Base-by-base conservation (phyloP, 345 rosid species). In the Gossypium sturtianum region DNA sequence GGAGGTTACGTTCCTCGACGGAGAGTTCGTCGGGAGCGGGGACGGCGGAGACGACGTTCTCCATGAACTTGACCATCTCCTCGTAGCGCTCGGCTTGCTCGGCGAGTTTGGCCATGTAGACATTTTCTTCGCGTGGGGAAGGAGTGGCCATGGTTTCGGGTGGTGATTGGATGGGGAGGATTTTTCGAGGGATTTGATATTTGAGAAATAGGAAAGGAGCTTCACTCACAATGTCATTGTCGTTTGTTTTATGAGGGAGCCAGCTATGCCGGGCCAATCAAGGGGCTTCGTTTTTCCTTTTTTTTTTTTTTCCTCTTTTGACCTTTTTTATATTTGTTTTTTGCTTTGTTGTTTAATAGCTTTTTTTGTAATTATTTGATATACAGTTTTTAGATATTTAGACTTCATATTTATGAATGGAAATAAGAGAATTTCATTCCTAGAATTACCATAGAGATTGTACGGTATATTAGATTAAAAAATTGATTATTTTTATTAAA, bases 51-150 rank as follows among this genome's bases (percentile, higher is more conserved):
- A 89, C 94, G 12, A 88, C 87, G 74, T 86, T 86, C 80, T 86
- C 86, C 94, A 87, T 86, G 25, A 86, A 82, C 15, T 89, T 89
- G 71, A 88, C 91, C 94, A 89, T 88, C 71, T 89, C 94, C 84
- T 87, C 89, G 68, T 87, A 89, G 20, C 93, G 89, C 63, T 89
- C 90, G 61, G 90, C 87, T 69, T 89, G 93, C 80, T 89, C 93
- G 34, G 90, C 86, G 44, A 88, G 82, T 73, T 85, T 88, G 66
- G 92, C 92, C 52, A 79, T 74, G 81, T 87, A 89, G 52, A 87
- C 88, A 78, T 20, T 41, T 48, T 74, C 77, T 11, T 65, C 77
- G 38, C 77, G 77, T 44, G 77, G 38, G 63, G 56, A 74, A 74
- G 77, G 41, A 64, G 63, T 22, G 43, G 77, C 72, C 77, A 74